phyloP scores from a whole-genome alignment of 1,284 basidiomycete species.

The Pseudozyma pruni region DNA sequence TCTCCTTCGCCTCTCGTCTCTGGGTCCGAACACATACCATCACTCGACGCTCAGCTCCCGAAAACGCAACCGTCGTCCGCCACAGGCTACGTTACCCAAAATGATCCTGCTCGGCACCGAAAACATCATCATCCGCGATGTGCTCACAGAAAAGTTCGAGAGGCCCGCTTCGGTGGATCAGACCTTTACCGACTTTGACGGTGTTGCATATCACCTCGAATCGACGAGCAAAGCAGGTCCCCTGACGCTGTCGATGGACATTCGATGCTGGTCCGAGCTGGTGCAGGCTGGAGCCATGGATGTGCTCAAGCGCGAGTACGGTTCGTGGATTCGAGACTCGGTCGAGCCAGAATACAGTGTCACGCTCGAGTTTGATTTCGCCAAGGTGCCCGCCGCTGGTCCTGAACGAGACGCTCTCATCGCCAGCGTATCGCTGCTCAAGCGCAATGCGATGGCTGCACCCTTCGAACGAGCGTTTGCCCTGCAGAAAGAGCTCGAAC shows the following conservation, averaged over 20 bases:
- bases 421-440: constrained; percentile 84
- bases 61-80: no score
- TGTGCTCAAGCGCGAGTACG: constrained; percentile 85
- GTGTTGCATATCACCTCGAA: constrained; percentile 90
- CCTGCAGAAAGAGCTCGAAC: constrained; percentile 85
- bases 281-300: constrained; percentile 86
- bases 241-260: constrained; percentile 91
- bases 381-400: constrained; percentile 79
- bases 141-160: constrained; percentile 85
- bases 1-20: no score
- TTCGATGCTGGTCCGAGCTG: constrained; percentile 92
- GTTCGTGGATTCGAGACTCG: constrained; percentile 73
- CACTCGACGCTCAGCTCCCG: no score
- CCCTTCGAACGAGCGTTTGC: constrained; percentile 92
- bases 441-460: constrained; percentile 92
- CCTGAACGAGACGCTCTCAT: constrained; percentile 74
- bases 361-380: constrained; percentile 86
- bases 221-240: constrained; percentile 76
- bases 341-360: constrained; percentile 88
- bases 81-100: no score
- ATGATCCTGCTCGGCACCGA: constrained; percentile 67
- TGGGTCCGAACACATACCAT: no score
- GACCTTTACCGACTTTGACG: constrained; percentile 96
- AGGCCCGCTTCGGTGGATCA: constrained; percentile 91
- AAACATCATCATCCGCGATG: constrained; percentile 86